Evolutionary conservation across 306 rosid species (phyloP), one percentile per base, ranked within the genome.

Genomic region (Vicia sativa): DNA sequence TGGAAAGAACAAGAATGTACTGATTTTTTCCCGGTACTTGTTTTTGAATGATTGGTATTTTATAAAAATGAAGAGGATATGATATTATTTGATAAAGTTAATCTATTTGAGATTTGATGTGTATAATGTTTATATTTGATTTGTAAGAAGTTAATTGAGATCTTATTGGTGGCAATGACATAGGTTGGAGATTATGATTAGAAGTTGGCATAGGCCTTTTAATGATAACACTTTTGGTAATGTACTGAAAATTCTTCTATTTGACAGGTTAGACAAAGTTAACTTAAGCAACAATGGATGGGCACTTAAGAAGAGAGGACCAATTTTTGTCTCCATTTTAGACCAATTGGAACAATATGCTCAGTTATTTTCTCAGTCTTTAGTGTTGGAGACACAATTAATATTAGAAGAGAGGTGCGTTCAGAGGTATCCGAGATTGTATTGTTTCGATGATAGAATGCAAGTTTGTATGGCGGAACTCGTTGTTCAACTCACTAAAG

Each of bases 131-230:
- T 29, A 29, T 29, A 29, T 29, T 29, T 29, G 34, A 4, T 29
- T 29, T 29, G 34, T 29, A 29, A 29, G 34, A 29, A 29, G 34
- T 29, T 29, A 29, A 29, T 29, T 29, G 34, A 7, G 34, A 29
- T 29, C 34, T 29, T 29, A 29, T 29, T 29, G 34, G 34, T 29
- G 34, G 34, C 5, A 29, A 29, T 29, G 34, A 5, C 72, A 5
- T 49, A 95, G 99, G 99, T 95, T 79, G 99, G 99, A 76, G 99
- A 95, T 35, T 95, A 97, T 45, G 95, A 95, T 74, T 96, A 88
- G 89, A 95, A 95, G 79, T 76, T 95, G 82, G 92, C 99, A 41
- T 97, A 48, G 8, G 45, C 14, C 26, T 49, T 8, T 16, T 8
- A 50, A 13, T 42, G 43, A 19, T 74, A 41, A 57, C 6, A 21